Base-by-base conservation (phyloP, 306 rosid species). In the Casuarina equisetifolia region DNA sequence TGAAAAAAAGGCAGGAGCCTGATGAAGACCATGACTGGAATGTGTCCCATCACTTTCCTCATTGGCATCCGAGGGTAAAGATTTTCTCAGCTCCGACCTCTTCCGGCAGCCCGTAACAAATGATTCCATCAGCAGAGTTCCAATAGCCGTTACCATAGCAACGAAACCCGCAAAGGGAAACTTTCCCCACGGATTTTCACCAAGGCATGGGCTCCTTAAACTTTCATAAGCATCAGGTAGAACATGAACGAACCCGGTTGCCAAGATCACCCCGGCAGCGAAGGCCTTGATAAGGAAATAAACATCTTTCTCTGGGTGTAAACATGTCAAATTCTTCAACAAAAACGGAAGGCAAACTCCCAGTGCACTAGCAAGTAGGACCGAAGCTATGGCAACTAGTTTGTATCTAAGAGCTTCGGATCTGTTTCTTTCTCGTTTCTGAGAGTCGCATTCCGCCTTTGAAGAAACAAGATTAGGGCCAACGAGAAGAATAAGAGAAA, bases 241-340 rank as follows among this genome's bases (percentile, higher is more conserved):
- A 16, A 92, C 73, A 69, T 92, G 95, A 53, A 92, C 69, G 77
- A 90, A 88, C 11, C 91, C 97, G 0, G 95, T 92, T 1, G 97
- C 95, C 13, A 92, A 74, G 53, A 92, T 90, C 75, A 92, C 89
- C 0, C 93, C 95, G 5, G 93, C 92, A 0, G 92, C 91, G 54
- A 90, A 92, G 58, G 93, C 86, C 42, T 90, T 92, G 40, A 90
- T 70, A 20, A 87, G 11, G 74, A 87, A 87, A 51, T 85, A 88
- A 4, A 89, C 54, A 20, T 78, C 81, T 43, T 81, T 86, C 11
- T 86, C 88, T 5, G 88, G 89, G 16, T 79, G 76, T 15, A 91
- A 61, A 36, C 74, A 38, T 19, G 86, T 70, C 3, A 59, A 16
- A 0, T 38, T 85, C 79, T 83, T 83, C 0, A 85, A 84, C 39